Conservation (phyloP, 108 stramenopile genomes). For the Cafeteria roenbergensis region DNA sequence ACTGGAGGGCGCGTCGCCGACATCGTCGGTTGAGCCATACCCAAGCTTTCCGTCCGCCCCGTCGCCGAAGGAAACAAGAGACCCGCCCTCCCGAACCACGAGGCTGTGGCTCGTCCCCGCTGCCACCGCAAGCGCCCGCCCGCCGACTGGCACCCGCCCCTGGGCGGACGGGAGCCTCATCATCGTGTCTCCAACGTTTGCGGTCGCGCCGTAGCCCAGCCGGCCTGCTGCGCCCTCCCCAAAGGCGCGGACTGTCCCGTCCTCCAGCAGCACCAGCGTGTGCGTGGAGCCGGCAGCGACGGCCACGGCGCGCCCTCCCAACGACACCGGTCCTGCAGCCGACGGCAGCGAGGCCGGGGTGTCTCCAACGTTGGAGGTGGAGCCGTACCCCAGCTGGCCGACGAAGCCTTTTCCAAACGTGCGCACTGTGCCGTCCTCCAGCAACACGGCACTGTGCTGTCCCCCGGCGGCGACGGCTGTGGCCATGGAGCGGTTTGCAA, state of each 20-base stretch:
- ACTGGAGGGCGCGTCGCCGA: constrained; percentile 47
- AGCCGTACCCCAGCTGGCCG: no score
- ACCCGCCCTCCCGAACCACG: constrained; percentile 39
- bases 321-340: no score
- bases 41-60: constrained; percentile 81
- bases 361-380: no score
- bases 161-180: constrained; percentile 19
- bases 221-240: constrained; percentile 21
- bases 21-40: no score
- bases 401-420: no score
- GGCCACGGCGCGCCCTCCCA: no score
- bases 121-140: constrained; percentile 30
- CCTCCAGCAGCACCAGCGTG: constrained; percentile 18
- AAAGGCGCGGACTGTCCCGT: constrained; percentile 23
- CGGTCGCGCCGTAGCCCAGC: constrained; percentile 5
- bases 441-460: no score
- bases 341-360: no score
- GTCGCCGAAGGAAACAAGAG: constrained; percentile 60
- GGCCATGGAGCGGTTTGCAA: no score
- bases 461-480: no score
- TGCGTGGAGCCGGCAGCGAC: constrained; percentile 15
- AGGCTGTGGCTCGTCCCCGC: constrained; percentile 64
- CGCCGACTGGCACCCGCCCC: constrained; percentile 9
- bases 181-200: constrained; percentile 46
- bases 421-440: no score